A percentile compares a stretch with the other conserved stretches of the same genome.
Evolutionary conservation across 228 moss, liverwort and hornwort genomes (phyloP).

Genomic region (Sphagnum fallax): DNA sequence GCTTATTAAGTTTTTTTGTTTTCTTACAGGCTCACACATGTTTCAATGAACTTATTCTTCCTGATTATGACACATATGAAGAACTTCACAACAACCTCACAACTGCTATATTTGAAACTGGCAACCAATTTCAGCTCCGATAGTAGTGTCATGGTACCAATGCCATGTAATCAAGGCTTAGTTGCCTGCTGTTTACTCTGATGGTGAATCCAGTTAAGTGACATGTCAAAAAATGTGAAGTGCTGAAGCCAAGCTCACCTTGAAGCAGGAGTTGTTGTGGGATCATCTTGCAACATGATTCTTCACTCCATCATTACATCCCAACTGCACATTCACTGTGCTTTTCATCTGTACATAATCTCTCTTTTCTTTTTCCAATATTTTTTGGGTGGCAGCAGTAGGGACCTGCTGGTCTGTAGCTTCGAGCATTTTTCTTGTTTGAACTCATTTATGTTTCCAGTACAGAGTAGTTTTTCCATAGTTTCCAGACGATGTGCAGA

Average conservation of each 20-base stretch:
- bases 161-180: slow-evolving; percentile 4
- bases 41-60: slow-evolving; percentile 99
- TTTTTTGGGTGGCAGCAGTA: slow-evolving; percentile 30
- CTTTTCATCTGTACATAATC: slow-evolving; percentile 8
- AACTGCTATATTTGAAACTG: slow-evolving; percentile 98
- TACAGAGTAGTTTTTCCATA: neutral
- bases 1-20: too few relatives aligned
- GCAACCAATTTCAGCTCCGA: slow-evolving; percentile 98
- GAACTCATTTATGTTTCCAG: slow-evolving; percentile 28
- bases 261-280: slow-evolving; percentile 27
- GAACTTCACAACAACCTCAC: slow-evolving; percentile 93
- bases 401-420: slow-evolving; percentile 43
- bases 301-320: slow-evolving; percentile 29
- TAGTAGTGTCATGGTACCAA: slow-evolving; percentile 16
- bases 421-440: slow-evolving; percentile 26
- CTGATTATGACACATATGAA: slow-evolving; percentile 89
- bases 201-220: slow-evolving; percentile 4
- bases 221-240: neutral
- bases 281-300: slow-evolving; percentile 15
- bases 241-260: slow-evolving; percentile 14
- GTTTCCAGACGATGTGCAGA: neutral
- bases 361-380: slow-evolving; percentile 27
- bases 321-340: slow-evolving; percentile 18
- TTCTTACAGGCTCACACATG: slow-evolving; percentile 85
- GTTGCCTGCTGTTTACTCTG: slow-evolving; percentile 8